phyloP scores from a whole-genome alignment of 2,329 filamentous ascomycete genomes.

The Colletotrichum tanaceti region DNA sequence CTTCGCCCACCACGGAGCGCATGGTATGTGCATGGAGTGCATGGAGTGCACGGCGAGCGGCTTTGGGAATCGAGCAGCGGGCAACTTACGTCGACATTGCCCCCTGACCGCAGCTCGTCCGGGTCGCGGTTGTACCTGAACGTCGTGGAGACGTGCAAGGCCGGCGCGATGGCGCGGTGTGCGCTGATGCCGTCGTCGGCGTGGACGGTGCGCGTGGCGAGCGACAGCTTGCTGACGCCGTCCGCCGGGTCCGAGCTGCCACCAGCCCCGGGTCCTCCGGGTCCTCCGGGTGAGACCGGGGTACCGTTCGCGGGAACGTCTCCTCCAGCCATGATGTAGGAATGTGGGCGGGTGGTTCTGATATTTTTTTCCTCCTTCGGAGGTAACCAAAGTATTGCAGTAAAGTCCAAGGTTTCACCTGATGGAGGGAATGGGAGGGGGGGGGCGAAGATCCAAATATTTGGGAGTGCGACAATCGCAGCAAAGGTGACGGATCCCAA shows the following conservation, averaged over 20 bases:
- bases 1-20: not conserved
- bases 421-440: not conserved
- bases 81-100: constrained; percentile 66
- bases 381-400: not conserved
- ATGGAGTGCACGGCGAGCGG: not conserved
- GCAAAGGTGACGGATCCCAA: not conserved
- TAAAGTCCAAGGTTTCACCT: not conserved
- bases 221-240: constrained; percentile 56
- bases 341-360: not conserved
- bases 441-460: not conserved
- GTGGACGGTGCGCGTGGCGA: constrained; percentile 81
- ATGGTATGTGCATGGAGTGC: not conserved
- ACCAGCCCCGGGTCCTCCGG: constrained; percentile 6
- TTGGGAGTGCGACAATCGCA: not conserved
- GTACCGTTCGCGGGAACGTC: constrained; percentile 18
- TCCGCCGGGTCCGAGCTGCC: constrained; percentile 17
- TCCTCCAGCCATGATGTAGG: constrained; percentile 20
- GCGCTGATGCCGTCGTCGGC: constrained; percentile 82
- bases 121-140: constrained; percentile 84
- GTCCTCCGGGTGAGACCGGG: not conserved
- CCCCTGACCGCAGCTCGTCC: constrained; percentile 65
- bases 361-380: not conserved
- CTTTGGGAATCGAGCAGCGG: not conserved
- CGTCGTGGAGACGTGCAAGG: constrained; percentile 91
- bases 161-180: constrained; percentile 84